phyloP scores from a whole-genome alignment of 176 grass and related monocot genomes.

The Cocos nucifera region DNA sequence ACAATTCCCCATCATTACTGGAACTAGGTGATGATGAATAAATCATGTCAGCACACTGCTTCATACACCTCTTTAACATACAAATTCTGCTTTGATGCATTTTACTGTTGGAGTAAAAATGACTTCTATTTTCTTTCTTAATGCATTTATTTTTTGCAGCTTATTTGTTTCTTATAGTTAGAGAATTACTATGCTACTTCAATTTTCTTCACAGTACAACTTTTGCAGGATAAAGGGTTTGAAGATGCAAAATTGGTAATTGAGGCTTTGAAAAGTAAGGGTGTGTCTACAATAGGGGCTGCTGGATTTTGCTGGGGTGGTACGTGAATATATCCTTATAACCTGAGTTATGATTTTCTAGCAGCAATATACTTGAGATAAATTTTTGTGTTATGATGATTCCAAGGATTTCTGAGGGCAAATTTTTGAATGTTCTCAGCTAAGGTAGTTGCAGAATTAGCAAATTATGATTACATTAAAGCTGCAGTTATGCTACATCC shows the following conservation, averaged over 20 bases:
- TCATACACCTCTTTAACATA: too few species aligned
- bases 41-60: too few species aligned
- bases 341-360: too few species aligned
- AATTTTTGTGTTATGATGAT: neutral
- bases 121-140: neutral
- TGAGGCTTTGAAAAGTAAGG: slow-evolving; percentile 26
- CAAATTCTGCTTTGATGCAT: too few species aligned
- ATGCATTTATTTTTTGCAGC: neutral
- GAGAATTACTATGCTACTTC: neutral
- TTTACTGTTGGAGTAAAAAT: too few species aligned
- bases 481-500: slow-evolving; percentile 34
- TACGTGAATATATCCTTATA: slow-evolving; percentile 8
- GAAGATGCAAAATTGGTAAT: slow-evolving; percentile 44
- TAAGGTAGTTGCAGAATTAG: slow-evolving; percentile 37
- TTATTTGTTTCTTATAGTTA: neutral
- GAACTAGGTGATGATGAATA: too few species aligned
- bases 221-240: slow-evolving; percentile 30
- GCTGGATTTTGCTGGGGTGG: slow-evolving; percentile 51
- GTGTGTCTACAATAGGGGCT: slow-evolving; percentile 30
- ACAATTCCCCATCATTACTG: too few species aligned
- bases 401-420: neutral
- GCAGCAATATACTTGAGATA: too few species aligned
- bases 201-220: neutral
- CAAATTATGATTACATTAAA: slow-evolving; percentile 32
- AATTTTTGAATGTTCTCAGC: slow-evolving; percentile 17